Percentiles rank a stretch among this genome's conserved stretches.
phyloP scores from a whole-genome alignment of 805 yeast species.

The Hanseniaspora lindneri region DNA sequence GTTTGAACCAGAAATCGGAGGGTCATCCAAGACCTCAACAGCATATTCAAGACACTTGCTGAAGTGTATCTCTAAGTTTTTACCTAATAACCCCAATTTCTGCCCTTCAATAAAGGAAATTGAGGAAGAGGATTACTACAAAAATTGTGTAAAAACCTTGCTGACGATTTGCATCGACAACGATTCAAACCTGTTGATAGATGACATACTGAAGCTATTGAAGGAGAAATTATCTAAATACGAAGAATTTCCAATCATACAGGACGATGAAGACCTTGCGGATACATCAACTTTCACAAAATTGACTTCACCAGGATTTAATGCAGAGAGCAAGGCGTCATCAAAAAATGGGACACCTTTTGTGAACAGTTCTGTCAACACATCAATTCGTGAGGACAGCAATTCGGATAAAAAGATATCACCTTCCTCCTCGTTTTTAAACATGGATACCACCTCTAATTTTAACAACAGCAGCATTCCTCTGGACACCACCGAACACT shows the following conservation, averaged over 20 bases:
- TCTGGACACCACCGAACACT: no score
- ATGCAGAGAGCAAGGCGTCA: neutral
- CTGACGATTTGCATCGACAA: neutral
- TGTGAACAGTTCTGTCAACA: neutral
- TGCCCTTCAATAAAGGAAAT: conserved; percentile 12
- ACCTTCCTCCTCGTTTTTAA: neutral
- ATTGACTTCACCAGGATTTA: neutral
- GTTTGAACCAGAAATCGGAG: neutral
- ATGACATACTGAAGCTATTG: conserved; percentile 5
- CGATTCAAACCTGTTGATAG: conserved; percentile 1
- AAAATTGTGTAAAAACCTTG: conserved; percentile 10
- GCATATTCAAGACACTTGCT: conserved; percentile 16
- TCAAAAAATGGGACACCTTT: neutral
- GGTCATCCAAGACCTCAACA: neutral
- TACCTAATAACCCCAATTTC: conserved; percentile 16
- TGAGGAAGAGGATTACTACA: conserved; percentile 15
- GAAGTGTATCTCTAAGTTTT: conserved; percentile 14
- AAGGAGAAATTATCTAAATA: conserved; percentile 9
- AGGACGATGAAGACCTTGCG: neutral
- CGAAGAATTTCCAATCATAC: conserved; percentile 11
- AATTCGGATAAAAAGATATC: neutral
- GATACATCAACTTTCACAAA: neutral
- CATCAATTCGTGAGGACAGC: neutral
- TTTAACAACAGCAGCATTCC: neutral
- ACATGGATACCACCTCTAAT: neutral